Conservation (phyloP, 2,329 filamentous ascomycete genomes). For the Fusarium bulbicola region DNA sequence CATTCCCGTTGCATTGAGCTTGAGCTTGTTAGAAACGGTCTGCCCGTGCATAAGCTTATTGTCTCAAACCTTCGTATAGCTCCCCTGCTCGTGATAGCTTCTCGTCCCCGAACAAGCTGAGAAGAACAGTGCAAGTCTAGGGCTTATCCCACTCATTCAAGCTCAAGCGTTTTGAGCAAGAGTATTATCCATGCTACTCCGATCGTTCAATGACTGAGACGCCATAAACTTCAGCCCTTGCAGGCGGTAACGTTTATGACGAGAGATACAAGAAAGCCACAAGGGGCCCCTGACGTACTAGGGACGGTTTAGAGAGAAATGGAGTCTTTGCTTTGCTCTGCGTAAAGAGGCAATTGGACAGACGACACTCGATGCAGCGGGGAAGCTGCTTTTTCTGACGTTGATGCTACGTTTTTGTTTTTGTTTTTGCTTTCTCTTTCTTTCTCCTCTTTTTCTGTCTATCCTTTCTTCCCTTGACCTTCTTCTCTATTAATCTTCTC, state of each 20-base stretch:
- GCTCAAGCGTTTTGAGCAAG: neutral
- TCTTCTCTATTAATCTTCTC: neutral
- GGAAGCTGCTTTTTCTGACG: conserved; percentile 27
- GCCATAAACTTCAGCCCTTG: neutral
- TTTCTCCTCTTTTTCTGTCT: neutral
- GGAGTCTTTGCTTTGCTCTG: conserved; percentile 16
- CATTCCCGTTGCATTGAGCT: neutral
- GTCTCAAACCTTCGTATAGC: neutral
- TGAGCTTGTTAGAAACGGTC: neutral
- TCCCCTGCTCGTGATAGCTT: conserved; percentile 12
- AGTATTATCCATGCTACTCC: neutral
- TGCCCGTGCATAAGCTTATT: too few species aligned
- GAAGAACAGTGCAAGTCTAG: neutral
- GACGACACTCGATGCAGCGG: conserved; percentile 16
- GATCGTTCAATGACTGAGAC: neutral
- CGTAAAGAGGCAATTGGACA: conserved; percentile 31
- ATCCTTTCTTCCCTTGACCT: neutral
- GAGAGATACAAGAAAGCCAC: conserved; percentile 17
- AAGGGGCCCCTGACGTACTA: conserved; percentile 8
- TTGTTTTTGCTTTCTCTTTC: neutral
- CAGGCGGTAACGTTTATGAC: neutral
- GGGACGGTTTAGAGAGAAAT: conserved; percentile 2
- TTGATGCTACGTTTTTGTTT: conserved; percentile 24
- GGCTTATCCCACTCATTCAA: neutral
- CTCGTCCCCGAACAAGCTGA: conserved; percentile 20